Base-by-base conservation (phyloP, 2,329 filamentous ascomycete species). In the Dactylellina leptospora region DNA sequence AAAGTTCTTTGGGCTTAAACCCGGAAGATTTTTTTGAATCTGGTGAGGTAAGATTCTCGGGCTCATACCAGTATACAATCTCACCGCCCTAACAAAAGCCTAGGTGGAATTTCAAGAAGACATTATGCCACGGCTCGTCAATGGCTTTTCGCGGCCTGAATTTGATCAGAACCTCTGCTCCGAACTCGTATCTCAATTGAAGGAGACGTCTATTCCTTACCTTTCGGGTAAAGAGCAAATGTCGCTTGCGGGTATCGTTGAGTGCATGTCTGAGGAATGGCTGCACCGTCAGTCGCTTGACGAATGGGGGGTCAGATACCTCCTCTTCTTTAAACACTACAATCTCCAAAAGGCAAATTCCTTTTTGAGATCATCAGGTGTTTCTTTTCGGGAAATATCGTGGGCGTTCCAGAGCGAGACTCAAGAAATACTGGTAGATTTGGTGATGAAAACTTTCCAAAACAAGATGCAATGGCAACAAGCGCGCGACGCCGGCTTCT, bases 211-310 rank as follows among this genome's bases (percentile, higher is more conserved):
- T n/a, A 81, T 97, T 27, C 88, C 90, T 0, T 88, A 95, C 74
- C 83, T 97, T 0, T 92, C 92, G 0, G 89, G 89, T 27, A 89
- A 91, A 66, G 91, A 96, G 77, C 92, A 96, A 77, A 93, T 96
- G 61, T 90, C 91, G 75, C 82, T 96, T 1, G 89, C 90, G 13
- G 89, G 95, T 77, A 93, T 93, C 50, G 85, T 95, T 33, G 91
- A 96, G 79, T 96, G 92, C 73, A 87, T 90, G 45, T 90, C 90
- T 2, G 86, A 90, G 38, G 91, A 96, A 0, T 92, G 96, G 78
- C 90, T 90, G 77, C 91, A 97, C 77, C 87, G 92, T 16, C 87
- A 91, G 4, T 96, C 92, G 1, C 90, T 97, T 81, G 93, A 97
- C 77, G 90, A 91, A 76, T 96, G 96, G 77, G 93, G 90, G 2